These are phyloP conservation scores for Moelleriella libera DNA, from an alignment of 2,329 filamentous ascomycete species.

Conservation along the genomic window DNA sequence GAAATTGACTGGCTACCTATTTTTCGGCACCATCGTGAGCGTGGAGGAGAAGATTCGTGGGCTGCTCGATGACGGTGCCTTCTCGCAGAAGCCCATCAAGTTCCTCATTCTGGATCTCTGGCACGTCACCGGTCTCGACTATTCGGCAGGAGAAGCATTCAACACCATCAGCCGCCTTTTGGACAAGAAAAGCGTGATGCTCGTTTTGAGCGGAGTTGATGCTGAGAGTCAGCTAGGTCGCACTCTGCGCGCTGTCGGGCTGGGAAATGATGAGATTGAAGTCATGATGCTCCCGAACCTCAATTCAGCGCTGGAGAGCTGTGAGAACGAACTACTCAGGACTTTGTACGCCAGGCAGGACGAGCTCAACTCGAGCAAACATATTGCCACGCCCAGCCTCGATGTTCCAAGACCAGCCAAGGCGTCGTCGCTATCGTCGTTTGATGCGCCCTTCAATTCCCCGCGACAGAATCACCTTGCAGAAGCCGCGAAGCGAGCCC, in stretches of 20 bases:
- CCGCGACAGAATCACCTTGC: constrained; percentile 68
- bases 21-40: constrained; percentile 94
- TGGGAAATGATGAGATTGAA: constrained; percentile 58
- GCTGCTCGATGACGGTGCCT: constrained; percentile 71
- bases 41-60: constrained; percentile 80
- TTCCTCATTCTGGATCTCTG: constrained; percentile 82
- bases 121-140: constrained; percentile 86
- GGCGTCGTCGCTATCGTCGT: constrained; percentile 17
- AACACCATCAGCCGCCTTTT: constrained; percentile 81
- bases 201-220: constrained; percentile 73
- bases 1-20: constrained; percentile 89
- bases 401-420: constrained; percentile 29
- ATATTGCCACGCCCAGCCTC: constrained; percentile 26
- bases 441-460: constrained; percentile 48
- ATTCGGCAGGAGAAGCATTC: constrained; percentile 91
- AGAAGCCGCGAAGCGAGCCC: constrained; percentile 60
- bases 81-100: constrained; percentile 64
- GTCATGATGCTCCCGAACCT: constrained; percentile 77
- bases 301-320: constrained; percentile 85
- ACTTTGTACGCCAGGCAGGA: constrained; percentile 62
- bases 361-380: constrained; percentile 32
- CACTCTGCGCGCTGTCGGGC: constrained; percentile 69
- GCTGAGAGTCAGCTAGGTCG: constrained; percentile 61
- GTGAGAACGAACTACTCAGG: constrained; percentile 85
- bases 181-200: constrained; percentile 59